Conservation (phyloP, 306 rosid species). For the Cucurbita argyrosperma region DNA sequence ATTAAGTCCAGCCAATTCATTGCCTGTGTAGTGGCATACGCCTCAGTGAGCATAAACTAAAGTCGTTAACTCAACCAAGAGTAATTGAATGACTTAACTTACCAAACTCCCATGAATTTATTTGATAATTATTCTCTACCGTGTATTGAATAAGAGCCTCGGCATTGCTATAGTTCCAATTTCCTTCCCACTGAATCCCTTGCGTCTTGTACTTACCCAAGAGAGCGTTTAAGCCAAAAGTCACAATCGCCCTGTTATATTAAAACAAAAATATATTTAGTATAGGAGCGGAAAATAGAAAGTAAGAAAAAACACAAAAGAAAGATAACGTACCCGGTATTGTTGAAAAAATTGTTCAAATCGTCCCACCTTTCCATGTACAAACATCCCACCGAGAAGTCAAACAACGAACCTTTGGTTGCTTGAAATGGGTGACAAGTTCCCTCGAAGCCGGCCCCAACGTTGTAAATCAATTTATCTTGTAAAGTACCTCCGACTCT, state of each 20-base stretch:
- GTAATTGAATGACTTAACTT: too few species aligned
- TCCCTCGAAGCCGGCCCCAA: slow-evolving; percentile 34
- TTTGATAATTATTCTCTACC: slow-evolving; percentile 42
- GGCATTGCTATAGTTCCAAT: background rate
- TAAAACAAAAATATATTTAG: too few species aligned
- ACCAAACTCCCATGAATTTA: slow-evolving; percentile 90
- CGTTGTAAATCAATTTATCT: background rate
- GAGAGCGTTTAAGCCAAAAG: slow-evolving; percentile 80
- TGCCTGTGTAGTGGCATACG: slow-evolving; percentile 70
- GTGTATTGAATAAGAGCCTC: slow-evolving; percentile 46
- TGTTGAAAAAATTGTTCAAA: too few species aligned
- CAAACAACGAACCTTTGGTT: slow-evolving; percentile 48
- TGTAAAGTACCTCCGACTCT: too few species aligned
- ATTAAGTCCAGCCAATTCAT: background rate
- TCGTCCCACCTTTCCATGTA: too few species aligned
- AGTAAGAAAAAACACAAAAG: too few species aligned
- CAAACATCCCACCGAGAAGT: slow-evolving; percentile 73
- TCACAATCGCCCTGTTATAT: slow-evolving; percentile 34
- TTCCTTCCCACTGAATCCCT: slow-evolving; percentile 49
- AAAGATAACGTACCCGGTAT: too few species aligned
- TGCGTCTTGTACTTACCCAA: slow-evolving; percentile 36
- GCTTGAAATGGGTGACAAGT: slow-evolving; percentile 55
- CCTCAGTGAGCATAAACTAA: background rate
- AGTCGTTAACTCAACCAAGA: background rate
- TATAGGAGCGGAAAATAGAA: too few species aligned